Percentiles rank a stretch among this genome's conserved stretches.
Conservation (phyloP, 2,329 filamentous ascomycete genomes). For the Colletotrichum higginsianum region DNA sequence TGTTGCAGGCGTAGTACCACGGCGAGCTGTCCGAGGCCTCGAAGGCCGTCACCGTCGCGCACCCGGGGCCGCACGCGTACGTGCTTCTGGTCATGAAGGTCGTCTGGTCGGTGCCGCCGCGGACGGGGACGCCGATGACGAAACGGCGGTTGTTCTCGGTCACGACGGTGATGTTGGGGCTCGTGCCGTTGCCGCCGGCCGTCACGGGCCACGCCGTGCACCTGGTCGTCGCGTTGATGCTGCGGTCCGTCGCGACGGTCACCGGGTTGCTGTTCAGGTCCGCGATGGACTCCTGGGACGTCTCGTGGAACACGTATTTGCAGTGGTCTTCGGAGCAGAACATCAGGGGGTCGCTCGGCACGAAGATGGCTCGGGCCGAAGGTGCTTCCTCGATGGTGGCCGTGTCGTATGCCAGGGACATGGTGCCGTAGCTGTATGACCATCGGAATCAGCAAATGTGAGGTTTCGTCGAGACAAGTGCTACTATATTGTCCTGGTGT, state of each 20-base stretch:
- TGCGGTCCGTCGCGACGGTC: constrained; percentile 52
- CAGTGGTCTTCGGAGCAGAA: constrained; percentile 44
- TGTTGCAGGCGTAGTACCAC: constrained; percentile 60
- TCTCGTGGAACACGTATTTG: constrained; percentile 57
- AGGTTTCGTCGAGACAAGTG: neutral
- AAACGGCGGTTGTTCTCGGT: constrained; percentile 40
- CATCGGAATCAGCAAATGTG: neutral
- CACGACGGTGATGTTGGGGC: constrained; percentile 48
- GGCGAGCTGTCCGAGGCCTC: constrained; percentile 53
- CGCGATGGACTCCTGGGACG: constrained; percentile 29
- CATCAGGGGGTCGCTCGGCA: constrained; percentile 48
- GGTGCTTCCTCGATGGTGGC: constrained; percentile 46
- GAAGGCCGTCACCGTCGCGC: constrained; percentile 53
- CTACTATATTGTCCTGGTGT: no score
- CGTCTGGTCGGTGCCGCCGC: constrained; percentile 52
- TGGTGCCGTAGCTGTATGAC: constrained; percentile 55
- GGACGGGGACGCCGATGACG: constrained; percentile 43
- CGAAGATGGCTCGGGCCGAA: constrained; percentile 49
- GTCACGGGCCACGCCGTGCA: constrained; percentile 53
- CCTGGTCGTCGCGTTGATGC: constrained; percentile 47
- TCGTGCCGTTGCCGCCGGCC: constrained; percentile 50
- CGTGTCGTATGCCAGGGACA: constrained; percentile 51
- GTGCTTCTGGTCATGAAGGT: constrained; percentile 54
- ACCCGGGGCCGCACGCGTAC: constrained; percentile 46
- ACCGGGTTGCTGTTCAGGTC: constrained; percentile 39